phyloP scores from a whole-genome alignment of 2,329 filamentous ascomycete genomes.

The Arthrocladium fulminans region DNA sequence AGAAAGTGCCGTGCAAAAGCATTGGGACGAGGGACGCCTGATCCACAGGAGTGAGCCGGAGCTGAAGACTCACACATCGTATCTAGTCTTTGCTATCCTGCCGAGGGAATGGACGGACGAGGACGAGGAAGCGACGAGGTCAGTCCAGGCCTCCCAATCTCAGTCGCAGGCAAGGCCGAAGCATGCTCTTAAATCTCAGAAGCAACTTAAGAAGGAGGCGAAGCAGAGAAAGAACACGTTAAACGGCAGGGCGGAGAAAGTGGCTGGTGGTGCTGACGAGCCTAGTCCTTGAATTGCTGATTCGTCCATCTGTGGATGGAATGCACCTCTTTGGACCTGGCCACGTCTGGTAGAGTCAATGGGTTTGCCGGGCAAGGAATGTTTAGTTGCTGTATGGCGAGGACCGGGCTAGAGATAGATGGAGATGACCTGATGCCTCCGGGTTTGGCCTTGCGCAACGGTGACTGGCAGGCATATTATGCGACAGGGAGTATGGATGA shows the following conservation, averaged over 20 bases:
- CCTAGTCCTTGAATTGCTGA: not conserved
- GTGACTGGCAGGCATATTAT: too few species aligned
- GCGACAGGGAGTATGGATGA: too few species aligned
- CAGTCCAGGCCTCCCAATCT: not conserved
- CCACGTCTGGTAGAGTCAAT: too few species aligned
- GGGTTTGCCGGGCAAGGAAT: too few species aligned
- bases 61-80: slow-evolving; percentile 93
- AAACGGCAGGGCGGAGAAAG: not conserved
- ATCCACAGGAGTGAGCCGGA: slow-evolving; percentile 77
- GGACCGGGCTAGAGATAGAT: too few species aligned
- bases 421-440: too few species aligned
- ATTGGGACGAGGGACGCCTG: slow-evolving; percentile 67
- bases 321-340: not conserved
- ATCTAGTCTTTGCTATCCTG: slow-evolving; percentile 83
- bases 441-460: too few species aligned
- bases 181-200: not conserved
- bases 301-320: too few species aligned
- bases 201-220: not conserved
- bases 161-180: not conserved
- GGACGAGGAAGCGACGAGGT: slow-evolving; percentile 54
- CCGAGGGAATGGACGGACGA: slow-evolving; percentile 78
- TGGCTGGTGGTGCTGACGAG: not conserved
- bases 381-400: too few species aligned
- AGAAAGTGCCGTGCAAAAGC: slow-evolving; percentile 36
- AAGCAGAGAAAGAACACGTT: not conserved